Evolutionary conservation across 495 filamentous ascomycete genomes (phyloP).

Genomic region (Penicillium manginii): DNA sequence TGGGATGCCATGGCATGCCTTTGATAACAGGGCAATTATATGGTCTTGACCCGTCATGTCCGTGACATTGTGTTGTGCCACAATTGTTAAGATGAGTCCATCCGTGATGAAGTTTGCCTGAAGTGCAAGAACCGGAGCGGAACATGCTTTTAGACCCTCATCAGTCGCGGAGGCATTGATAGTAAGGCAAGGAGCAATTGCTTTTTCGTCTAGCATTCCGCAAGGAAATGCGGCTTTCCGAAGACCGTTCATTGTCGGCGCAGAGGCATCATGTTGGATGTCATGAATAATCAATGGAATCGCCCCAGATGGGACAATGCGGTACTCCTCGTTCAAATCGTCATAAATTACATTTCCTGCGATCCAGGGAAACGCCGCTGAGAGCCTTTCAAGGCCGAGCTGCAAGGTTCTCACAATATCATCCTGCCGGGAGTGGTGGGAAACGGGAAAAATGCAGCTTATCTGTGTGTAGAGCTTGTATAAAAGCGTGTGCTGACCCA

Average conservation of each 20-base stretch:
- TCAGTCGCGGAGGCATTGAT: conserved; percentile 26
- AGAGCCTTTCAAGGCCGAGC: conserved; percentile 40
- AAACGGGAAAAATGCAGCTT: conserved; percentile 38
- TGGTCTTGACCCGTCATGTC: conserved; percentile 58
- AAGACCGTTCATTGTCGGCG: conserved; percentile 46
- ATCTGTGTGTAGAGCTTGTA: conserved; percentile 50
- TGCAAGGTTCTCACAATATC: conserved; percentile 36
- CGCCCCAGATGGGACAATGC: conserved; percentile 38
- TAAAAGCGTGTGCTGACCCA: conserved; percentile 20
- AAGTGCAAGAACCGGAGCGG: conserved; percentile 50
- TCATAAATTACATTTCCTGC: conserved; percentile 56
- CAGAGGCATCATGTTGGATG: conserved; percentile 33
- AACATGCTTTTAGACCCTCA: conserved; percentile 21
- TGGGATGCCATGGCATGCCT: conserved; percentile 53
- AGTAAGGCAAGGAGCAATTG: conserved; percentile 52
- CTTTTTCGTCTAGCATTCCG: conserved; percentile 54
- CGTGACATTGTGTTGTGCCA: conserved; percentile 53
- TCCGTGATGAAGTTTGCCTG: conserved; percentile 57
- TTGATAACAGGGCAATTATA: conserved; percentile 55
- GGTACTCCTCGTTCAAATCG: conserved; percentile 40
- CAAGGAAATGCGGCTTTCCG: conserved; percentile 49
- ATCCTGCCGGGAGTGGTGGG: conserved; percentile 27
- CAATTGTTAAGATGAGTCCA: conserved; percentile 52
- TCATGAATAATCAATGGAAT: conserved; percentile 51
- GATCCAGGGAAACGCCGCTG: conserved; percentile 54